These are phyloP conservation scores for Amphirosellinia nigrospora DNA, from an alignment of 495 filamentous ascomycete species.

Conservation along the genomic window DNA sequence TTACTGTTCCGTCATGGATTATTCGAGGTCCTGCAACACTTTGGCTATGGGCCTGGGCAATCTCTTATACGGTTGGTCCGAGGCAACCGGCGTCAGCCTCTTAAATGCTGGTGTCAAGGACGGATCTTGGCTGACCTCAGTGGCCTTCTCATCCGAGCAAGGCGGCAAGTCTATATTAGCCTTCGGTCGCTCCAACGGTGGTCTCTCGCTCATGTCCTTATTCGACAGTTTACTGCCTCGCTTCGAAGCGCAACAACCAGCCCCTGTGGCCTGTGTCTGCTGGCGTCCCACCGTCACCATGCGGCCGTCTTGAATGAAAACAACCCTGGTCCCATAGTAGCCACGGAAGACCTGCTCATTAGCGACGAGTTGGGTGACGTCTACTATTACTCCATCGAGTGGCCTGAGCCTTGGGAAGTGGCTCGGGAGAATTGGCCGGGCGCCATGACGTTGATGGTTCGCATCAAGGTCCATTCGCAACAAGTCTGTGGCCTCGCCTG, in stretches of 20 bases:
- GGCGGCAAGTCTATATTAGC: constrained; percentile 84
- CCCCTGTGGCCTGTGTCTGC: constrained; percentile 75
- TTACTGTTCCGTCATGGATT: constrained; percentile 91
- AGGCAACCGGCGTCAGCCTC: constrained; percentile 58
- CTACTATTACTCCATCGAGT: constrained; percentile 90
- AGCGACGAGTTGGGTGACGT: constrained; percentile 87
- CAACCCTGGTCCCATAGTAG: constrained; percentile 46
- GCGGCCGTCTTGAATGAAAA: constrained; percentile 46
- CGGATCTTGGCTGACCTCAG: constrained; percentile 69
- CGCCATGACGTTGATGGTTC: constrained; percentile 75
- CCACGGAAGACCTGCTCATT: constrained; percentile 82
- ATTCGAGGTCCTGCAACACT: constrained; percentile 72
- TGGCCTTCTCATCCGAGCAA: constrained; percentile 84
- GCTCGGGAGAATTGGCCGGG: constrained; percentile 71
- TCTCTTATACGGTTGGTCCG: constrained; percentile 89
- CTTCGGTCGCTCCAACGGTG: constrained; percentile 75
- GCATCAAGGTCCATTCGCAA: constrained; percentile 80
- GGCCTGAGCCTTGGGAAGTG: constrained; percentile 69
- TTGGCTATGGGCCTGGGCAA: constrained; percentile 85
- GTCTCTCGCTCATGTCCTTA: constrained; percentile 58
- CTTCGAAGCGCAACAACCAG: constrained; percentile 73
- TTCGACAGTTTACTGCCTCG: constrained; percentile 60
- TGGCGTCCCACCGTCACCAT: constrained; percentile 63
- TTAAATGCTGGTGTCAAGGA: constrained; percentile 47
- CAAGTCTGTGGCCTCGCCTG: constrained; percentile 93